Evolutionary conservation across 768 basidiomycete species (phyloP).

Genomic region (Lentinula sp.): DNA sequence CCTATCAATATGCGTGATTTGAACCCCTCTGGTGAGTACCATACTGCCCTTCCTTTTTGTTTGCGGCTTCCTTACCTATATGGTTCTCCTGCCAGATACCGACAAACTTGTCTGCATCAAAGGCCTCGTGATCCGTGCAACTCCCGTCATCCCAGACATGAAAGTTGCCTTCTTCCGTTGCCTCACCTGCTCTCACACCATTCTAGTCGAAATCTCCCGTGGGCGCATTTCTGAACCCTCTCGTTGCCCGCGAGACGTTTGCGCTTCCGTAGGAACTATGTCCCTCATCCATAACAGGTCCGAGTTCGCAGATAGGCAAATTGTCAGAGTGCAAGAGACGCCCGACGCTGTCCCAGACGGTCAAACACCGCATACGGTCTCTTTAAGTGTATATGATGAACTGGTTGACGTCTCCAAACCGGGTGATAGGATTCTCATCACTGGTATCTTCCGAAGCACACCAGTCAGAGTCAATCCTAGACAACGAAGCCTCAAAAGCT

Average conservation of each 20-base stretch:
- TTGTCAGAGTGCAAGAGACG: slow-evolving; percentile 93
- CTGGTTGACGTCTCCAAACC: slow-evolving; percentile 96
- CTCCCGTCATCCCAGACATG: slow-evolving; percentile 99
- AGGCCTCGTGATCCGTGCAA: slow-evolving; percentile 94
- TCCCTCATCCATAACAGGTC: slow-evolving; percentile 95
- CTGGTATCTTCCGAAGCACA: slow-evolving; percentile 92
- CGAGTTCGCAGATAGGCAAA: slow-evolving; percentile 94
- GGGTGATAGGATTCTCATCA: slow-evolving; percentile 86
- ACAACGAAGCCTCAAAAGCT: slow-evolving; percentile 84
- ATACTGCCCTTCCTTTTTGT: background rate
- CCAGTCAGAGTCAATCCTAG: slow-evolving; percentile 94
- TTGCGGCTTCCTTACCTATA: background rate
- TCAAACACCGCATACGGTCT: slow-evolving; percentile 97
- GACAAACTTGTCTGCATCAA: slow-evolving; percentile 97
- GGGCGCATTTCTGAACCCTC: slow-evolving; percentile 94
- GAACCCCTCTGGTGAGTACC: slow-evolving; percentile 78
- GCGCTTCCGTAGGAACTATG: slow-evolving; percentile 84
- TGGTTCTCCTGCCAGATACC: slow-evolving; percentile 59
- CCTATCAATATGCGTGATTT: slow-evolving; percentile 91
- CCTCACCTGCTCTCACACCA: slow-evolving; percentile 91
- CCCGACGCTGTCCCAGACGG: slow-evolving; percentile 98
- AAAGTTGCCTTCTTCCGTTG: slow-evolving; percentile 98
- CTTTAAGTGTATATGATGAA: slow-evolving; percentile 96
- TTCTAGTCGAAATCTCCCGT: slow-evolving; percentile 95
- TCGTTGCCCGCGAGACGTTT: slow-evolving; percentile 90